These are phyloP conservation scores for Colletotrichum camelliae DNA, from an alignment of 2,329 filamentous ascomycete species.

Conservation along the genomic window DNA sequence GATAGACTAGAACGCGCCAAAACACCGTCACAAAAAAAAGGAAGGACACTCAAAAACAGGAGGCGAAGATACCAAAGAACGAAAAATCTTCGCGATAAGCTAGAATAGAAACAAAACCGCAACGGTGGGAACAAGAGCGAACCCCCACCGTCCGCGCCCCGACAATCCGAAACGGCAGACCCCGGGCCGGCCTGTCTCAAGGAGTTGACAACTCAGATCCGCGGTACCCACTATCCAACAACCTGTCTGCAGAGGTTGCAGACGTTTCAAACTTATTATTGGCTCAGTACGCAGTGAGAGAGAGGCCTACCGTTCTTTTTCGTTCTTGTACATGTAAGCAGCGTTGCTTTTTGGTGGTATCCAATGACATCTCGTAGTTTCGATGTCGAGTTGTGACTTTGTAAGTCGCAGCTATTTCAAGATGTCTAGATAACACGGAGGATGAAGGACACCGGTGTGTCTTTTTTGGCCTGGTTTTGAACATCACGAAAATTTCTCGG, in stretches of 20 bases:
- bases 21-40: not conserved
- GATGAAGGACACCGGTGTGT: no score
- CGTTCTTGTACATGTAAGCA: not conserved
- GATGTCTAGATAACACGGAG: not conserved
- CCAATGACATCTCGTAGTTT: not conserved
- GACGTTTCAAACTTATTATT: not conserved
- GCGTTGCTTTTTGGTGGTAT: not conserved
- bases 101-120: conserved; percentile 1
- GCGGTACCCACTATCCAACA: not conserved
- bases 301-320: not conserved
- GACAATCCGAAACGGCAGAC: conserved; percentile 9
- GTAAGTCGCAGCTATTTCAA: conserved; percentile 11
- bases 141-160: not conserved
- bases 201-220: conserved; percentile 2
- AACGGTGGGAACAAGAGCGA: not conserved
- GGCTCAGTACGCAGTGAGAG: not conserved
- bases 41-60: not conserved
- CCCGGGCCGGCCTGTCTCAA: conserved; percentile 8
- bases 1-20: not conserved
- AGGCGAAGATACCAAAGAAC: not conserved
- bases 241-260: not conserved
- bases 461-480: not conserved
- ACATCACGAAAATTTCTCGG: not conserved
- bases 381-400: not conserved
- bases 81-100: not conserved